A percentile compares a stretch with the other conserved stretches of the same genome.
These are phyloP conservation scores for Gossypium aridum DNA, from an alignment of 441 rosid genomes.

Conservation along the genomic window DNA sequence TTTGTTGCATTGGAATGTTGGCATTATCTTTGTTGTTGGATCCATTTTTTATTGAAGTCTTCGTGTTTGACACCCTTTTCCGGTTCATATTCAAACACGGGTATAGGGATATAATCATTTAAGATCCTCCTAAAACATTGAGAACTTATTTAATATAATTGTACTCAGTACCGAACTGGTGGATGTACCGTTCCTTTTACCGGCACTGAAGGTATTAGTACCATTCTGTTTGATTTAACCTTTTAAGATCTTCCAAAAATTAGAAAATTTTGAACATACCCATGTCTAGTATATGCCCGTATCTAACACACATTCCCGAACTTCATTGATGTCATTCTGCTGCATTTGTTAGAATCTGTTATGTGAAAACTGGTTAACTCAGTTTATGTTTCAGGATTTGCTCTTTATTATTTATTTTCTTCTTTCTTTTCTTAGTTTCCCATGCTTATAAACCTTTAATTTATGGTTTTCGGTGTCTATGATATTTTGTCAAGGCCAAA, in stretches of 20 bases:
- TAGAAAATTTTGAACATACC: no score
- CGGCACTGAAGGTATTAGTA: no score
- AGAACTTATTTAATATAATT: no score
- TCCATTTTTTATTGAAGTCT: neutral
- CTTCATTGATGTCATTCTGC: neutral
- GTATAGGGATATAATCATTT: neutral
- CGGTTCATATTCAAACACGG: neutral
- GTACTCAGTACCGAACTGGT: no score
- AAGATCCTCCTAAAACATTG: no score
- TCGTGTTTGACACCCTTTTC: neutral
- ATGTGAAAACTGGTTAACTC: neutral
- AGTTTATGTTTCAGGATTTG: neutral
- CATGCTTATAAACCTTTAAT: neutral
- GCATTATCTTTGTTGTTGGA: neutral
- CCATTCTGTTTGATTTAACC: no score
- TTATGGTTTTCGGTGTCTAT: neutral
- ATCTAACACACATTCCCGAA: neutral
- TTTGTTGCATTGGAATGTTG: neutral
- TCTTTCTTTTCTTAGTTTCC: neutral
- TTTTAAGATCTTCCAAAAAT: no score
- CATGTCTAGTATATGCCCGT: no score
- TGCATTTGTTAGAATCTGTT: neutral
- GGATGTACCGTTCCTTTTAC: no score
- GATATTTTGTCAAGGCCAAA: conserved; percentile 48
- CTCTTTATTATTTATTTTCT: neutral